Conservation (phyloP, 352 stramenopile species). For the Phytopythium vexans region DNA sequence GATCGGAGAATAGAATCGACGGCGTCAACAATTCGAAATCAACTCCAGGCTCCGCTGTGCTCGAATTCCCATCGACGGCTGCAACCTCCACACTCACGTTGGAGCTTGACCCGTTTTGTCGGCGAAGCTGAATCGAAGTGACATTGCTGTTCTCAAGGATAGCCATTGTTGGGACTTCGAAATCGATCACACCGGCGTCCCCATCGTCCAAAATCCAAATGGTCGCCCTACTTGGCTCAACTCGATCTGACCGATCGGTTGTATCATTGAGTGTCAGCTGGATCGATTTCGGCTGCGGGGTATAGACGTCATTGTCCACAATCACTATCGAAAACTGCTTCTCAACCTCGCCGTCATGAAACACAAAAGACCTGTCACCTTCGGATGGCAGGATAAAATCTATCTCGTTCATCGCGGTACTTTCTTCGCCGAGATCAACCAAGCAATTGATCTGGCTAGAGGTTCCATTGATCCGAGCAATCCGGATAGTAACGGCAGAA, state of each 20-base stretch:
- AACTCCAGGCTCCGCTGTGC: slow-evolving; percentile 17
- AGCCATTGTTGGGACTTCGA: slow-evolving; percentile 13
- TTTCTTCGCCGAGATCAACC: slow-evolving; percentile 13
- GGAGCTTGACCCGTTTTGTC: slow-evolving; percentile 29
- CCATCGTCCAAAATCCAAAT: slow-evolving; percentile 52
- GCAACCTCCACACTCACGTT: slow-evolving; percentile 21
- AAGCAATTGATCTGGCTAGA: slow-evolving; percentile 38
- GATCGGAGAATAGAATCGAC: slow-evolving; percentile 37
- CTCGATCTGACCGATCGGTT: slow-evolving; percentile 25
- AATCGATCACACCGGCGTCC: slow-evolving; percentile 49
- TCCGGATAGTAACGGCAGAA: slow-evolving; percentile 20
- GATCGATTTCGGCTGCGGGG: slow-evolving; percentile 20
- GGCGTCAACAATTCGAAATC: slow-evolving; percentile 26
- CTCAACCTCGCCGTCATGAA: slow-evolving; percentile 28
- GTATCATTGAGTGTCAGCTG: slow-evolving; percentile 35
- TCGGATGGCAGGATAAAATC: slow-evolving; percentile 32
- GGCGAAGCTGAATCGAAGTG: slow-evolving; percentile 27
- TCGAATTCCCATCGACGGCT: slow-evolving; percentile 1
- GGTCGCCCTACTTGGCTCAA: slow-evolving; percentile 11
- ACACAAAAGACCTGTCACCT: slow-evolving; percentile 18
- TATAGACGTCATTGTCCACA: slow-evolving; percentile 36
- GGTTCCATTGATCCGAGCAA: slow-evolving; percentile 48
- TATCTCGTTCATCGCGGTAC: slow-evolving; percentile 18
- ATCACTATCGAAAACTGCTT: slow-evolving; percentile 40
- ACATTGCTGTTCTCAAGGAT: slow-evolving; percentile 24